These are phyloP conservation scores for Sungouiozyma intestinalis DNA, from an alignment of 805 yeast genomes.

Conservation along the genomic window DNA sequence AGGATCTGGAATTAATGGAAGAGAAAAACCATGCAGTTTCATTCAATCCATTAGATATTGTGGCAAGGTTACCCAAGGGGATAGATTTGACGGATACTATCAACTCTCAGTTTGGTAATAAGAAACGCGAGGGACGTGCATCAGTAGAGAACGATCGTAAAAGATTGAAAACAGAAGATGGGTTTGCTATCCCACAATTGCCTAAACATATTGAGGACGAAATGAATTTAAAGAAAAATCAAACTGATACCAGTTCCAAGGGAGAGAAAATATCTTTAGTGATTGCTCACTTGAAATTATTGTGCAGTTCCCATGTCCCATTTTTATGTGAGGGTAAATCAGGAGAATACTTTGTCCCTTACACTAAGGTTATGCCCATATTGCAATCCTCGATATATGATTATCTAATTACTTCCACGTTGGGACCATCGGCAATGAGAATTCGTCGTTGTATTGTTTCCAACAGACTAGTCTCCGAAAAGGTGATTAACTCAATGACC, in stretches of 20 bases:
- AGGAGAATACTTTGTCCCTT: conserved; percentile 56
- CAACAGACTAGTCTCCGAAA: conserved; percentile 71
- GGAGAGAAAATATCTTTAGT: conserved; percentile 28
- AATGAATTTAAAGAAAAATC: conserved; percentile 8
- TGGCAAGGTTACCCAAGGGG: conserved; percentile 31
- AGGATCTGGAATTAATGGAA: conserved; percentile 23
- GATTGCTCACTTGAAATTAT: conserved; percentile 58
- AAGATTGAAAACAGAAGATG: conserved; percentile 35
- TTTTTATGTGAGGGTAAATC: conserved; percentile 51
- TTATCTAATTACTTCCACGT: conserved; percentile 44
- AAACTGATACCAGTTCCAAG: conserved; percentile 17
- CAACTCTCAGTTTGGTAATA: neutral
- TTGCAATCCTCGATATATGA: conserved; percentile 45
- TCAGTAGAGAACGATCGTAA: conserved; percentile 19
- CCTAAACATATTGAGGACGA: conserved; percentile 20
- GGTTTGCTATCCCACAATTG: conserved; percentile 24
- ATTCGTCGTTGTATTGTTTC: conserved; percentile 67
- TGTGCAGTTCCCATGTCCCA: conserved; percentile 41
- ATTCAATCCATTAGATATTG: conserved; percentile 36
- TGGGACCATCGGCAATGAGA: conserved; percentile 61
- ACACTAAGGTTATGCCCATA: conserved; percentile 36
- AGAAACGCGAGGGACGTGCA: neutral
- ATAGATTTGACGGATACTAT: conserved; percentile 29
- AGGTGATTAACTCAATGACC: conserved; percentile 63
- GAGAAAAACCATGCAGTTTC: conserved; percentile 27